These are phyloP conservation scores for Solanum clarkiae DNA, from an alignment of 257 asterid genomes.

Conservation along the genomic window DNA sequence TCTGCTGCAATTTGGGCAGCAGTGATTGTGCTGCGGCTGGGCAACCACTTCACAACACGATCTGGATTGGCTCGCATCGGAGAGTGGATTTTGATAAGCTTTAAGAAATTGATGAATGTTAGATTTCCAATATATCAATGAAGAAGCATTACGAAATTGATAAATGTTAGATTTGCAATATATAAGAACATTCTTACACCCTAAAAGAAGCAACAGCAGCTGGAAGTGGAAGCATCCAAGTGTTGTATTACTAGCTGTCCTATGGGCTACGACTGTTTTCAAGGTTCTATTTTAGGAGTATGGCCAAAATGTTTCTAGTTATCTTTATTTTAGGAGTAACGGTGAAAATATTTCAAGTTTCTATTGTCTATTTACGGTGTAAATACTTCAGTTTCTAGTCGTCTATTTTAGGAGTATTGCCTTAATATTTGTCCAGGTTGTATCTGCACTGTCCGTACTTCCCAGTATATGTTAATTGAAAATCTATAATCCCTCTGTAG, in stretches of 20 bases:
- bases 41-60: slow-evolving; percentile 66
- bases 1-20: slow-evolving; percentile 82
- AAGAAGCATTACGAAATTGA: slow-evolving; percentile 27
- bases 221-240: neutral
- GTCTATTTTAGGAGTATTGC: neutral
- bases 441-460: neutral
- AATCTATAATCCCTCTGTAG: neutral
- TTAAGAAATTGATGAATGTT: neutral
- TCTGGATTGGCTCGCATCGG: slow-evolving; percentile 89
- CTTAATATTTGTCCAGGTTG: neutral
- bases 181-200: neutral
- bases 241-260: neutral
- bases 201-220: neutral
- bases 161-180: neutral
- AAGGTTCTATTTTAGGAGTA: neutral
- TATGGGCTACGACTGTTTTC: neutral
- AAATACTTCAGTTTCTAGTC: neutral
- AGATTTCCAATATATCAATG: neutral
- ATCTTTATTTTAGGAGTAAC: neutral
- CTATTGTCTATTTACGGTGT: neutral
- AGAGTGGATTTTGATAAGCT: slow-evolving; percentile 91
- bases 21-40: slow-evolving; percentile 44
- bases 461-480: neutral
- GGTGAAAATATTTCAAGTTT: neutral
- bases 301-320: neutral